These are phyloP conservation scores for Rhazya stricta DNA, from an alignment of 257 asterid species.

Conservation along the genomic window DNA sequence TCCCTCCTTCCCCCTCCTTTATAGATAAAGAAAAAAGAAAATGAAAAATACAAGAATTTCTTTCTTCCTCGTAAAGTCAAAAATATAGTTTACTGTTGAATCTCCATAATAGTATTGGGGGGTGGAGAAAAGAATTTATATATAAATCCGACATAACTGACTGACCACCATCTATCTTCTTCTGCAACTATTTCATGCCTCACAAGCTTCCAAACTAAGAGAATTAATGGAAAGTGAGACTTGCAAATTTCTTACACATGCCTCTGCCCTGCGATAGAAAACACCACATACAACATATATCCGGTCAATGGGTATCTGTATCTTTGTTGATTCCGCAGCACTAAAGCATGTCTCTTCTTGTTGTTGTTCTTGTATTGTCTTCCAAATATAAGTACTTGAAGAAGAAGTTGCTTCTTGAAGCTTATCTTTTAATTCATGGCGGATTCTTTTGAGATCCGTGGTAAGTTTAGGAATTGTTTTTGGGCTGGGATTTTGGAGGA, in stretches of 20 bases:
- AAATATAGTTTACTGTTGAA: conserved; percentile 8
- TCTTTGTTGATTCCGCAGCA: conserved; percentile 20
- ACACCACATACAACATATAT: conserved; percentile 3
- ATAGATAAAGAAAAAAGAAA: background rate
- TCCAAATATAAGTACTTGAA: conserved; percentile 6
- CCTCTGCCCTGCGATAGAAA: background rate
- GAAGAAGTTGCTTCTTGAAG: background rate
- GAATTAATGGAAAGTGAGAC: conserved; percentile 76
- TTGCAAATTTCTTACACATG: conserved; percentile 39
- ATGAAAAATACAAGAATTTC: background rate
- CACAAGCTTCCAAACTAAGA: conserved; percentile 78
- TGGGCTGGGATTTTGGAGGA: conserved; percentile 24
- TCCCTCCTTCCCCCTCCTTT: background rate
- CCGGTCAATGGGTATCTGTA: conserved; percentile 49
- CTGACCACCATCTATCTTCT: conserved; percentile 61
- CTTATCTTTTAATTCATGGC: conserved; percentile 34
- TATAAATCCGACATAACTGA: conserved; percentile 33
- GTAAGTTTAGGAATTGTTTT: background rate
- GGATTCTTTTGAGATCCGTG: conserved; percentile 23
- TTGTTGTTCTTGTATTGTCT: conserved; percentile 21
- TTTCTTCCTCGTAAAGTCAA: conserved; percentile 41
- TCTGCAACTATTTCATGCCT: conserved; percentile 36
- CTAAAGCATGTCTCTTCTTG: conserved; percentile 19
- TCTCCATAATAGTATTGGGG: background rate
- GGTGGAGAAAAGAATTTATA: background rate